Conservation (phyloP, 192 early-diverging fungal genomes). For the Coemansia sp. region DNA sequence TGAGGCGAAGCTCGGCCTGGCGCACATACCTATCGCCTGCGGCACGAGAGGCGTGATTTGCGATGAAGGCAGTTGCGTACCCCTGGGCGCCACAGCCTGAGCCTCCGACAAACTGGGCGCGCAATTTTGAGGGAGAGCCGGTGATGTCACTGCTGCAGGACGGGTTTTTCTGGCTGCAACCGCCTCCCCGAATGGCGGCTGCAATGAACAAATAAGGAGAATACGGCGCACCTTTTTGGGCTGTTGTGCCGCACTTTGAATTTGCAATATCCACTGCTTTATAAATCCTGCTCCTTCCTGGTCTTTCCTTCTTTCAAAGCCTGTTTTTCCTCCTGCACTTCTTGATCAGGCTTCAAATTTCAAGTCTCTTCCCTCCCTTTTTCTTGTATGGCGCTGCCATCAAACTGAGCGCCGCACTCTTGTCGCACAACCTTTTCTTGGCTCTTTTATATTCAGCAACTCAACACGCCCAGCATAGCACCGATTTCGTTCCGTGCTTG, state of each 20-base stretch:
- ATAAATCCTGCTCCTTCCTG: not conserved
- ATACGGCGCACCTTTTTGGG: conserved; percentile 4
- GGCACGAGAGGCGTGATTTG: not conserved
- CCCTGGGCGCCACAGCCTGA: not conserved
- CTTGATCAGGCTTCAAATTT: not conserved
- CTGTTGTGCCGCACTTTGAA: conserved; percentile 3
- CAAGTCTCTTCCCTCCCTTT: not conserved
- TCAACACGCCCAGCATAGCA: not conserved
- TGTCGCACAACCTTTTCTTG: not conserved
- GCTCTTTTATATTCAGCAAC: not conserved
- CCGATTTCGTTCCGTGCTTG: not conserved
- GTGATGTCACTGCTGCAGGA: conserved; percentile 15
- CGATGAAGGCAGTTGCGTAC: not conserved
- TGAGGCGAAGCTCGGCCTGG: not conserved
- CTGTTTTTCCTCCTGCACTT: conserved; percentile 9
- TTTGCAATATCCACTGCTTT: not conserved
- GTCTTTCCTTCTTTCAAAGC: not conserved
- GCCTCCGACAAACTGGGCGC: conserved; percentile 1
- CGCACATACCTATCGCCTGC: not conserved
- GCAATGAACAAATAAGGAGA: conserved; percentile 7
- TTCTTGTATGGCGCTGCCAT: conserved; percentile 2
- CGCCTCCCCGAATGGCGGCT: not conserved
- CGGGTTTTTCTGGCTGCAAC: conserved; percentile 1
- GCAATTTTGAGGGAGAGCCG: not conserved
- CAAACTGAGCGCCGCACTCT: not conserved